Percentiles rank a stretch among this genome's conserved stretches.
These are phyloP conservation scores for Magnolia officinalis DNA, from an alignment of 164 flowering plant species.

Conservation along the genomic window DNA sequence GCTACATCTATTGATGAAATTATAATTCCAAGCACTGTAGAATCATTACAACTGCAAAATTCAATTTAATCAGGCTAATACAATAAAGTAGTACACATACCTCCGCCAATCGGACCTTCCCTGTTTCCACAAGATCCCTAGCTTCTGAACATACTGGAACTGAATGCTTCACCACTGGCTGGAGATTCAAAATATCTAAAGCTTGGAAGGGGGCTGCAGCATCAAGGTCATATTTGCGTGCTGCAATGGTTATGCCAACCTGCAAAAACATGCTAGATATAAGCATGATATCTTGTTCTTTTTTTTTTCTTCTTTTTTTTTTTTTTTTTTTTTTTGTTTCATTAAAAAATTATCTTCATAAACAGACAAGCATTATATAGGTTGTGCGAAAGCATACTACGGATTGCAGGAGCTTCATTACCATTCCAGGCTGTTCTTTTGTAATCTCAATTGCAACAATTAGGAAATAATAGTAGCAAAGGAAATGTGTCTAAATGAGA, in stretches of 20 bases:
- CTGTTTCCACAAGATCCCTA: conserved; percentile 90
- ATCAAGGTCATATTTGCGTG: conserved; percentile 76
- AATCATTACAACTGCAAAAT: background rate
- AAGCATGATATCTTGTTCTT: background rate
- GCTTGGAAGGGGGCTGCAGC: conserved; percentile 66
- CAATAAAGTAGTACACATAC: conserved; percentile 29
- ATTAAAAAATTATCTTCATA: too few relatives aligned
- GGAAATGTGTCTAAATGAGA: background rate
- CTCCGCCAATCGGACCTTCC: conserved; percentile 87
- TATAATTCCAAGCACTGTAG: background rate
- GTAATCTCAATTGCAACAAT: too few relatives aligned
- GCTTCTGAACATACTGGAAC: conserved; percentile 92
- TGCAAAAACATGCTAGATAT: conserved; percentile 21
- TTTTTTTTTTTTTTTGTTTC: too few relatives aligned
- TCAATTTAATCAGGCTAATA: background rate
- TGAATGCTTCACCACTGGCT: conserved; percentile 93
- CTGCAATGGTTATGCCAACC: conserved; percentile 78
- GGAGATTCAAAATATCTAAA: conserved; percentile 75
- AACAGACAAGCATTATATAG: background rate
- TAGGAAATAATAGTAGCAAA: background rate
- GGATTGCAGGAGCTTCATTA: background rate
- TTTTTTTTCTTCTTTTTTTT: too few relatives aligned
- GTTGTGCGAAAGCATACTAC: background rate
- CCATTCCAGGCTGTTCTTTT: background rate
- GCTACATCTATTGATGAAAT: background rate